These are phyloP conservation scores for Pleurotus eryngii DNA, from an alignment of 768 basidiomycete species.

Conservation along the genomic window DNA sequence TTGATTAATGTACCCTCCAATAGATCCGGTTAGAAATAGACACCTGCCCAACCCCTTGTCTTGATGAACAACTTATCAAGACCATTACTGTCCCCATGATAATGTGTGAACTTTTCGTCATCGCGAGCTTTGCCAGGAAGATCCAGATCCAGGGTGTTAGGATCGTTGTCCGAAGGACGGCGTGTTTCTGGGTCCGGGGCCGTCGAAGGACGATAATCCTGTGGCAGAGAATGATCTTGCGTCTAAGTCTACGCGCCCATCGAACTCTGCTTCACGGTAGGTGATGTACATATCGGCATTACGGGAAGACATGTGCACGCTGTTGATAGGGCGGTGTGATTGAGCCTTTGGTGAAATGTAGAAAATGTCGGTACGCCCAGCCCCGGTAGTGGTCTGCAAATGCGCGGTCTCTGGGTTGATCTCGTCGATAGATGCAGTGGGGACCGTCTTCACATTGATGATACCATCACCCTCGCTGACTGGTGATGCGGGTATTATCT, in stretches of 20 bases:
- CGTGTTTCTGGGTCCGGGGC: not conserved
- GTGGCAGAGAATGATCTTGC: slow-evolving; percentile 38
- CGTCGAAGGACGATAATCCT: slow-evolving; percentile 18
- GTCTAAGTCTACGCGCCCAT: slow-evolving; percentile 41
- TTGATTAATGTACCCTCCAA: not conserved
- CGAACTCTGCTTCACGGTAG: slow-evolving; percentile 49
- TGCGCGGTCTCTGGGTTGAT: slow-evolving; percentile 29
- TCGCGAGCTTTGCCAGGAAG: not conserved
- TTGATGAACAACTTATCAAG: slow-evolving; percentile 34
- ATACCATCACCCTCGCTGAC: slow-evolving; percentile 52
- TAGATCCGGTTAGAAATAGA: slow-evolving; percentile 34
- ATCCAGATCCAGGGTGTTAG: slow-evolving; percentile 7
- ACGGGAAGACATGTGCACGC: slow-evolving; percentile 42
- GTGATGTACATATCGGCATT: slow-evolving; percentile 56
- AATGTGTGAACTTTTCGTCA: slow-evolving; percentile 36
- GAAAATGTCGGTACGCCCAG: slow-evolving; percentile 50
- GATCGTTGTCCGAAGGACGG: slow-evolving; percentile 9
- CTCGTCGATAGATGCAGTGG: slow-evolving; percentile 30
- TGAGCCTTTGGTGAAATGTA: slow-evolving; percentile 35
- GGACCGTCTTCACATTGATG: slow-evolving; percentile 45
- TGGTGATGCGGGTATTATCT: slow-evolving; percentile 36
- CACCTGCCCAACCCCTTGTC: slow-evolving; percentile 45
- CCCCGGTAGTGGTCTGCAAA: slow-evolving; percentile 48
- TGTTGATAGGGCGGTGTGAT: slow-evolving; percentile 46
- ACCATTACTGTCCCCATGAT: slow-evolving; percentile 35